phyloP scores from a whole-genome alignment of 257 asterid species.

The Solanum arcanum region DNA sequence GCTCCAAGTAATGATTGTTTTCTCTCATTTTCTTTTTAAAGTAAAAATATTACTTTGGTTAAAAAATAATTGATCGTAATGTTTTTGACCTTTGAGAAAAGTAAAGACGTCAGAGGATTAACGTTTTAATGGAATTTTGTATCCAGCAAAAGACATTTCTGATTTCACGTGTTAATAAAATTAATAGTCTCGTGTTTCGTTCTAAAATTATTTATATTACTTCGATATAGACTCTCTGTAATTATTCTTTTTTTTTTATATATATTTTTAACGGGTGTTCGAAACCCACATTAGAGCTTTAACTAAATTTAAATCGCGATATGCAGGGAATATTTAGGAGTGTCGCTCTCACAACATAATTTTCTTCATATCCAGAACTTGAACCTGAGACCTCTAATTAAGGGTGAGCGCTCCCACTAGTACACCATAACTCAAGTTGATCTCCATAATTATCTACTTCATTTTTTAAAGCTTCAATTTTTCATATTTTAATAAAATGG shows the following conservation, averaged over 20 bases:
- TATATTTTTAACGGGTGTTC: too few relatives aligned
- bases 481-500: not conserved
- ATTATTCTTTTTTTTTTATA: not conserved
- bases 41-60: too few relatives aligned
- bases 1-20: not conserved
- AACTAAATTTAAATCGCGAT: too few relatives aligned
- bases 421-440: too few relatives aligned
- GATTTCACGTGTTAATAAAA: not conserved
- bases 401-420: too few relatives aligned
- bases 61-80: not conserved
- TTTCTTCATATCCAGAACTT: too few relatives aligned
- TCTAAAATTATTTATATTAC: not conserved
- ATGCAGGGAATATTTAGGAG: too few relatives aligned
- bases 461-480: not conserved
- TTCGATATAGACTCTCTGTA: not conserved
- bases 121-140: not conserved
- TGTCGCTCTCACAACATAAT: too few relatives aligned
- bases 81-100: not conserved
- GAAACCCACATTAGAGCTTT: fast-evolving
- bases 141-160: not conserved
- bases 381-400: too few relatives aligned
- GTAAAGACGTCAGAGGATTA: not conserved
- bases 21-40: not conserved
- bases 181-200: not conserved
- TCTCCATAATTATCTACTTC: not conserved